Evolutionary conservation across 2,329 filamentous ascomycete species (phyloP).

Genomic region (Dactylonectria estremocensis): DNA sequence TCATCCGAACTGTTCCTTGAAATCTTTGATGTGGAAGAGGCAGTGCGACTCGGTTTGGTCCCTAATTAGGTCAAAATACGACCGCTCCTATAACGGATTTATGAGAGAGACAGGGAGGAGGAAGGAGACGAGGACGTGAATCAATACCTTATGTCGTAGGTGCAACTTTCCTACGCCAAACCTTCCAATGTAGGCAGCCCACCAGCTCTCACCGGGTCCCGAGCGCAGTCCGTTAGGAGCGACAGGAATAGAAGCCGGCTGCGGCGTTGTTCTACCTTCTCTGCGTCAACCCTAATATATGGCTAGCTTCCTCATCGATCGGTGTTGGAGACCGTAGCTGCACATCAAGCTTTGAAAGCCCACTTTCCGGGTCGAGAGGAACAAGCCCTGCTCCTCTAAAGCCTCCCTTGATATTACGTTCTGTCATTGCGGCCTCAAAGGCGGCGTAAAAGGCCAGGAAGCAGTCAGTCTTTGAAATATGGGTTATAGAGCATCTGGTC

Average conservation of each 20-base stretch:
- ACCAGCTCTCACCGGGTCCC: neutral
- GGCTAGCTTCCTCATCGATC: too few relatives aligned
- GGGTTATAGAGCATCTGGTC: too few relatives aligned
- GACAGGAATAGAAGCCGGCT: neutral
- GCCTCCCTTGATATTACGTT: too few relatives aligned
- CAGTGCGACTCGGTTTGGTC: neutral
- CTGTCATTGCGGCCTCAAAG: too few relatives aligned
- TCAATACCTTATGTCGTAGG: slow-evolving; percentile 1
- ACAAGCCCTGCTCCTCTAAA: too few relatives aligned
- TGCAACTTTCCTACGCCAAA: slow-evolving; percentile 5
- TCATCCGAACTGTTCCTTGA: neutral
- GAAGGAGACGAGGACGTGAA: neutral
- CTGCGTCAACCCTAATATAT: slow-evolving; percentile 4
- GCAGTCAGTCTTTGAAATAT: too few relatives aligned
- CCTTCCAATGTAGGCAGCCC: slow-evolving; percentile 1
- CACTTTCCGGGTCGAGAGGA: too few relatives aligned
- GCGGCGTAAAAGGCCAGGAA: too few relatives aligned
- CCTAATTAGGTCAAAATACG: slow-evolving; percentile 1
- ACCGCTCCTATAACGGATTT: neutral
- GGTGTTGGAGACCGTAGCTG: too few relatives aligned
- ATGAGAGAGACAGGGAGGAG: too few relatives aligned
- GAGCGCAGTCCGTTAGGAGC: neutral
- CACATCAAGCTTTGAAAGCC: too few relatives aligned
- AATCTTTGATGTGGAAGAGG: neutral
- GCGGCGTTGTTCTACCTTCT: slow-evolving; percentile 3